Base-by-base conservation (phyloP, 768 basidiomycete species). In the Panellus pusillus region DNA sequence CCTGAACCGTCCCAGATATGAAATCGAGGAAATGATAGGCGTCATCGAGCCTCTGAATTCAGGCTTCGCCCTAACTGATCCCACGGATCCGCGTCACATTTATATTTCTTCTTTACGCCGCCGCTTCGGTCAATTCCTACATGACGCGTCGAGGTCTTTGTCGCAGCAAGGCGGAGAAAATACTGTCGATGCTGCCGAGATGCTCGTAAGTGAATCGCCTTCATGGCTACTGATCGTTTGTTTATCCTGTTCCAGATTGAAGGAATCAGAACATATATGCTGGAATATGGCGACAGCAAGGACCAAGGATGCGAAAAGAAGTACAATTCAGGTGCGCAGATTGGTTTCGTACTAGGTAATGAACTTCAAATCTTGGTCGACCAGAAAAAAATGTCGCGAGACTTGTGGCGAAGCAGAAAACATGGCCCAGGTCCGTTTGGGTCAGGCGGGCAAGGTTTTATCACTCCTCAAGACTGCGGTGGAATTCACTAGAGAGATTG, bases 181-280 rank as follows among this genome's bases (percentile, higher is more conserved):
- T 59, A 87, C 85, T 2, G 82, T 94, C 8, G 92, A 94, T 68
- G 84, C 87, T 6, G 87, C 92, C 15, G 80, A 87, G 59, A 80
- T 83, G 66, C 72, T 91, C 52, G 89, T 88, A 60, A 50, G 81
- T 70, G 14, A 17, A 27, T 8, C 28, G 18, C 17, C 29, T 9
- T 19, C 6, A 24, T 13, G 41, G 35, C 31, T 24, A 38, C 24
- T 18, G 13, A 8, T 12, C 14, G 9, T 37, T 20, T 52, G 28
- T 20, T 54, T 19, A 47, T 54, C 15, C 48, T 55, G 42, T 28
- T 18, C 48, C 57, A 89, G 86, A 75, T 89, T 43, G 76, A 80
- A 43, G 84, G 84, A 9, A 82, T 91, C 46, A 79, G 84, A 35
- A 85, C 84, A 4, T 88, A 84, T 64, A 71, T 91, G 77, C 71